Percentiles rank a stretch among this genome's conserved stretches.
Evolutionary conservation across 2,329 filamentous ascomycete species (phyloP).

Genomic region (Sphaerostilbella broomeana): DNA sequence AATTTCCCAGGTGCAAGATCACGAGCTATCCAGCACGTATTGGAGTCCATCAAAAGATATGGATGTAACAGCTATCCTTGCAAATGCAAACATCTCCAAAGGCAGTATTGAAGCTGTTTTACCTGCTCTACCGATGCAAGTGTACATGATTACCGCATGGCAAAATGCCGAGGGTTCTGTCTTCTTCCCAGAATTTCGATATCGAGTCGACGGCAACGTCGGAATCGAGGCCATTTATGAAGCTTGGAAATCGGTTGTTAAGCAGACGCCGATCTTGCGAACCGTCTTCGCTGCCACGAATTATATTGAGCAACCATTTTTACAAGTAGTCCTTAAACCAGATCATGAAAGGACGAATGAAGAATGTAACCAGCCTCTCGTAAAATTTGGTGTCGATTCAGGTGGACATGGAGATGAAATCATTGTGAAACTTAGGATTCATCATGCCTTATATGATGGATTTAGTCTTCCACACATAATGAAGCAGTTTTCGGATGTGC

Average conservation of each 20-base stretch:
- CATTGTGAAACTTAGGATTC: constrained; percentile 54
- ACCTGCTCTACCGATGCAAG: constrained; percentile 69
- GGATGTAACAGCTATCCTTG: constrained; percentile 33
- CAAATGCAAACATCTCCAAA: constrained; percentile 32
- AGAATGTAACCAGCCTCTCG: neutral
- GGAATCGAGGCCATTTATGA: constrained; percentile 36
- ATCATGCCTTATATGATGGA: constrained; percentile 85
- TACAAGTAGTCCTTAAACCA: constrained; percentile 53
- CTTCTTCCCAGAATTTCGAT: constrained; percentile 70
- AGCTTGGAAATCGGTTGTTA: constrained; percentile 57
- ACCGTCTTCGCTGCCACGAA: constrained; percentile 56
- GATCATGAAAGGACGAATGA: neutral
- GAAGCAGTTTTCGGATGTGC: constrained; percentile 22
- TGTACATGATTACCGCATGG: constrained; percentile 76
- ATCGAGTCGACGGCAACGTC: constrained; percentile 39
- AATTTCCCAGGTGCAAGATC: no score
- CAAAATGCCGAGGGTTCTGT: constrained; percentile 56
- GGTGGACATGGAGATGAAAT: constrained; percentile 12
- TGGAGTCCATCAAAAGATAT: constrained; percentile 32
- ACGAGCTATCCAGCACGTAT: no score
- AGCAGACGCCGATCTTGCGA: constrained; percentile 57
- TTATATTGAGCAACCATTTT: constrained; percentile 41
- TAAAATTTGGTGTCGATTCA: neutral
- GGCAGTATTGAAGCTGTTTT: constrained; percentile 50
- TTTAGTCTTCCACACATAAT: constrained; percentile 65